Evolutionary conservation across 225 moss, liverwort and hornwort species (phyloP).

Genomic region (Anthoceros angustus): DNA sequence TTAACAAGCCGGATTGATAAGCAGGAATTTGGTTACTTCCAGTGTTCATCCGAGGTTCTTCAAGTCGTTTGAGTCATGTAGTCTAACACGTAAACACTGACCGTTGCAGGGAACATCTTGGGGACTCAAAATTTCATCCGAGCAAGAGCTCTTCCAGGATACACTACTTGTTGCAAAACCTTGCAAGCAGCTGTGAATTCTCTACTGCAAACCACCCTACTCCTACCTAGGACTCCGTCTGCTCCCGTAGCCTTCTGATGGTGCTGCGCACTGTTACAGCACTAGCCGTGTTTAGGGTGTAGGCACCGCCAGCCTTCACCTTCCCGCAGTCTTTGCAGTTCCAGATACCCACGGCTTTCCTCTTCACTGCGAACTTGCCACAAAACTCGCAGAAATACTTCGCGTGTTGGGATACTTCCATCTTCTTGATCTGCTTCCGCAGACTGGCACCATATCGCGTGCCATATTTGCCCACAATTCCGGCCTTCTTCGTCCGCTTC

Average conservation of each 20-base stretch:
- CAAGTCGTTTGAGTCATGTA: too few relatives aligned
- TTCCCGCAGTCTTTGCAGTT: slow-evolving; percentile 75
- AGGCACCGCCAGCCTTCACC: slow-evolving; percentile 75
- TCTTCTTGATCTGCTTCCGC: slow-evolving; percentile 74
- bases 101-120: too few relatives aligned
- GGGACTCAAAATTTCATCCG: too few relatives aligned
- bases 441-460: slow-evolving; percentile 69
- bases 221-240: slow-evolving; percentile 40
- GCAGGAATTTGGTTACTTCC: too few relatives aligned
- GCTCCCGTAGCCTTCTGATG: slow-evolving; percentile 63
- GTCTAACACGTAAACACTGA: too few relatives aligned
- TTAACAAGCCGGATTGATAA: too few relatives aligned
- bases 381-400: slow-evolving; percentile 74
- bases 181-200: background rate
- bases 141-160: background rate
- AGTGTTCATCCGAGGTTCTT: too few relatives aligned
- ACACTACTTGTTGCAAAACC: background rate
- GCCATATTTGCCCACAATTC: slow-evolving; percentile 66
- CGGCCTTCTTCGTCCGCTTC: slow-evolving; percentile 64
- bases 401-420: slow-evolving; percentile 73
- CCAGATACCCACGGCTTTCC: slow-evolving; percentile 68
- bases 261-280: slow-evolving; percentile 82
- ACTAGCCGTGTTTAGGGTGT: slow-evolving; percentile 67
- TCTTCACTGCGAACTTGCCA: slow-evolving; percentile 73
- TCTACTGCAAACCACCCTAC: background rate